Evolutionary conservation across 768 basidiomycete genomes (phyloP).

Genomic region (Rhodotorula graminis): DNA sequence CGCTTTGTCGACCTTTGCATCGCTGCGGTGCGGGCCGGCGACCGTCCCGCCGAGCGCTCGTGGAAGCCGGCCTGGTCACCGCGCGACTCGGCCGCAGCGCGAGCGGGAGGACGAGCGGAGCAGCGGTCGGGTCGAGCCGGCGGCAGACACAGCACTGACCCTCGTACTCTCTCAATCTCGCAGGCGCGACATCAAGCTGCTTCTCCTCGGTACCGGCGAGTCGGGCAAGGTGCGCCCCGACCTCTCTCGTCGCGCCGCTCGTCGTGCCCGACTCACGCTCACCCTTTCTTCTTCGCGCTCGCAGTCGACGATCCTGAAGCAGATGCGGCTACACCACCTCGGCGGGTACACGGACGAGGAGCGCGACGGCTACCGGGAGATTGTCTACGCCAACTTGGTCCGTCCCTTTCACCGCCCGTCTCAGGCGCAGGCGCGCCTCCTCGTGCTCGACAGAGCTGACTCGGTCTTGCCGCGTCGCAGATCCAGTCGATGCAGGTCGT

Average conservation of each 20-base stretch:
- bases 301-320: constrained; percentile 87
- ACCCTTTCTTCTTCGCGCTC: not conserved
- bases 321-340: constrained; percentile 96
- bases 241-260: too few relatives aligned
- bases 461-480: not conserved
- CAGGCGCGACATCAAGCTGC: constrained; percentile 37
- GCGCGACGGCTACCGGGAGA: constrained; percentile 90
- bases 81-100: too few relatives aligned
- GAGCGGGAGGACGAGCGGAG: too few relatives aligned
- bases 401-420: too few relatives aligned
- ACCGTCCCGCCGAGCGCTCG: too few relatives aligned
- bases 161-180: not conserved
- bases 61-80: too few relatives aligned
- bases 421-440: too few relatives aligned
- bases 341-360: constrained; percentile 71
- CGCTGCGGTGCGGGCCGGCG: too few relatives aligned
- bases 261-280: too few relatives aligned
- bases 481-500: constrained; percentile 91
- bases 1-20: too few relatives aligned
- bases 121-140: too few relatives aligned
- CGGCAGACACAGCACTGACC: not conserved
- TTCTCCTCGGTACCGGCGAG: constrained; percentile 42
- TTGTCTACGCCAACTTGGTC: constrained; percentile 82
- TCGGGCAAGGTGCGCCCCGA: constrained; percentile 36
- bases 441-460: too few relatives aligned